Evolutionary conservation across 139 green algal species (phyloP).

Genomic region (Trebouxia sp.): DNA sequence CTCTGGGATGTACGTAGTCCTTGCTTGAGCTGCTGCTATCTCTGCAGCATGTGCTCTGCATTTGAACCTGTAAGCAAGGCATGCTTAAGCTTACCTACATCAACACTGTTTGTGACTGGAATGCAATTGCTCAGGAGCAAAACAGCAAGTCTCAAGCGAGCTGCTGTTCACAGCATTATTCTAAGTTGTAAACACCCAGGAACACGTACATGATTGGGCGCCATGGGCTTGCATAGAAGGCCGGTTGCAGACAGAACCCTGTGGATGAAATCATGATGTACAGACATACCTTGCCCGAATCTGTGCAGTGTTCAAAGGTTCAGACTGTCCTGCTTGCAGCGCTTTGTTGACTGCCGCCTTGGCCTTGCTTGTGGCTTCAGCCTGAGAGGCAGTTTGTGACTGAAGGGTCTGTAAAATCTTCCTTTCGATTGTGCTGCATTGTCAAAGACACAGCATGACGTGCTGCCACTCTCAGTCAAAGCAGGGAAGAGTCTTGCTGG

Average conservation of each 20-base stretch:
- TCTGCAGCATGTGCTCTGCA: background rate
- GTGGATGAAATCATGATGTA: too few species aligned
- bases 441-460: too few species aligned
- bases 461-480: too few species aligned
- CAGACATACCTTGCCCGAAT: background rate
- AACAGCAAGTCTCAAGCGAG: background rate
- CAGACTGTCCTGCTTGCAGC: background rate
- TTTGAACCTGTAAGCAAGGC: background rate
- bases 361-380: background rate
- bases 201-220: too few species aligned
- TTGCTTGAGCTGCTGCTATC: conserved; percentile 1
- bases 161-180: too few species aligned
- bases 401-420: background rate
- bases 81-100: too few species aligned
- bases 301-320: background rate
- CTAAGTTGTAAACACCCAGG: too few species aligned
- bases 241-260: too few species aligned
- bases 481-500: too few species aligned
- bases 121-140: background rate
- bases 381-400: background rate
- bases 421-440: background rate
- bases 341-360: background rate
- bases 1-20: background rate
- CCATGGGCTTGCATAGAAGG: too few species aligned
- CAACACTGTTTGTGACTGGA: too few species aligned